Evolutionary conservation across 2,329 filamentous ascomycete species (phyloP).

Genomic region (Sordariomycetes sp.): DNA sequence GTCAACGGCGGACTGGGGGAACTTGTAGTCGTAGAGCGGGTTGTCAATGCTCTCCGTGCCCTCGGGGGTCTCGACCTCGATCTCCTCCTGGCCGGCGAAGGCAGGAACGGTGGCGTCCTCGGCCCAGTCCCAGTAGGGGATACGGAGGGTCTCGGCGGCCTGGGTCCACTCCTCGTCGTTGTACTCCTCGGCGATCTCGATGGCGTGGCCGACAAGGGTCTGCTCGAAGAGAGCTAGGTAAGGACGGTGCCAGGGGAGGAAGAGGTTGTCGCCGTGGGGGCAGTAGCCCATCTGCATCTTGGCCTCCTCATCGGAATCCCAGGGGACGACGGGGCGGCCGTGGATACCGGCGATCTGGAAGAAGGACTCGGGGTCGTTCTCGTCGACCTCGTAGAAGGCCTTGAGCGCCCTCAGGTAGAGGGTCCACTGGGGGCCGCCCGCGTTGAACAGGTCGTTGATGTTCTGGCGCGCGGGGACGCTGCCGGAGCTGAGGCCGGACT

Average conservation of each 20-base stretch:
- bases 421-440: conserved; percentile 34
- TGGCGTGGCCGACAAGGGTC: conserved; percentile 34
- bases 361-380: conserved; percentile 33
- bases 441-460: conserved; percentile 32
- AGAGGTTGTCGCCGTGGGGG: conserved; percentile 36
- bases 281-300: conserved; percentile 30
- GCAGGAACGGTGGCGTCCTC: conserved; percentile 27
- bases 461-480: conserved; percentile 32
- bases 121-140: conserved; percentile 47
- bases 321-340: conserved; percentile 29
- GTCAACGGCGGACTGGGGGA: conserved; percentile 26
- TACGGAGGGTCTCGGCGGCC: conserved; percentile 34
- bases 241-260: conserved; percentile 45
- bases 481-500: conserved; percentile 25
- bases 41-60: conserved; percentile 30
- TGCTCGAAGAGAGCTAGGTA: conserved; percentile 47
- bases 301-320: conserved; percentile 20
- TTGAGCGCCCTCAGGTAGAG: conserved; percentile 36
- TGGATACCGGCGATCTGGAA: conserved; percentile 40
- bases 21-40: conserved; percentile 40
- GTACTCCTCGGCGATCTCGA: conserved; percentile 33
- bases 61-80: conserved; percentile 6
- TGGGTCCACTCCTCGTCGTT: conserved; percentile 24
- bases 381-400: conserved; percentile 27
- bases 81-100: conserved; percentile 14